phyloP scores from a whole-genome alignment of 2,329 filamentous ascomycete species.

The Fusarium decemcellulare region DNA sequence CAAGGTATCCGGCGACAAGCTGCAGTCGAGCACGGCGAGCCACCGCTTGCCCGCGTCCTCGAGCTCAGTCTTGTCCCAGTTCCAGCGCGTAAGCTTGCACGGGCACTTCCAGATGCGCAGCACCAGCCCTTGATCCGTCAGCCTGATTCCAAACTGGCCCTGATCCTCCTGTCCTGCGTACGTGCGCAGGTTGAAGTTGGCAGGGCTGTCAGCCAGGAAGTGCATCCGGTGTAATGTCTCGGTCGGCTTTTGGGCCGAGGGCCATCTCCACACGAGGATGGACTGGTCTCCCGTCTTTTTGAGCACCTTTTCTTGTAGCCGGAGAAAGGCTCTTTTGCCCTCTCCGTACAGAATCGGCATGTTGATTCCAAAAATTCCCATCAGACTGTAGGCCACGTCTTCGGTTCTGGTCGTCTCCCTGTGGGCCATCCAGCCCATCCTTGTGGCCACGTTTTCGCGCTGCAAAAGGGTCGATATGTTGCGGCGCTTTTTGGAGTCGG shows the following conservation, averaged over 20 bases:
- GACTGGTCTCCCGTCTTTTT: slow-evolving; percentile 52
- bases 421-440: slow-evolving; percentile 54
- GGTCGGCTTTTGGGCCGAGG: slow-evolving; percentile 26
- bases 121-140: slow-evolving; percentile 43
- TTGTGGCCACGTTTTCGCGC: slow-evolving; percentile 47
- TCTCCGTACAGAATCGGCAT: slow-evolving; percentile 56
- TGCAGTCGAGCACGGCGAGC: slow-evolving; percentile 48
- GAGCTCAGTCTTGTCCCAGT: slow-evolving; percentile 40
- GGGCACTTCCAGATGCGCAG: slow-evolving; percentile 46
- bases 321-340: slow-evolving; percentile 50
- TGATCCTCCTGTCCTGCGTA: slow-evolving; percentile 45
- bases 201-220: slow-evolving; percentile 44
- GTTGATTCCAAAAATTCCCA: slow-evolving; percentile 53
- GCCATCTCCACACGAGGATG: slow-evolving; percentile 50
- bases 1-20: slow-evolving; percentile 44
- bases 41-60: slow-evolving; percentile 39
- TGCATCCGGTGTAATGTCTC: slow-evolving; percentile 40
- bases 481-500: slow-evolving; percentile 36
- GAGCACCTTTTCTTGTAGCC: slow-evolving; percentile 54
- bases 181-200: slow-evolving; percentile 45
- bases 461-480: slow-evolving; percentile 38
- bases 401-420: slow-evolving; percentile 49
- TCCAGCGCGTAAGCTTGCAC: slow-evolving; percentile 42
- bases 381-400: slow-evolving; percentile 53
- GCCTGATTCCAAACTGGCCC: slow-evolving; percentile 37